Conservation (phyloP, 306 rosid genomes). For the Lotus japonicus region DNA sequence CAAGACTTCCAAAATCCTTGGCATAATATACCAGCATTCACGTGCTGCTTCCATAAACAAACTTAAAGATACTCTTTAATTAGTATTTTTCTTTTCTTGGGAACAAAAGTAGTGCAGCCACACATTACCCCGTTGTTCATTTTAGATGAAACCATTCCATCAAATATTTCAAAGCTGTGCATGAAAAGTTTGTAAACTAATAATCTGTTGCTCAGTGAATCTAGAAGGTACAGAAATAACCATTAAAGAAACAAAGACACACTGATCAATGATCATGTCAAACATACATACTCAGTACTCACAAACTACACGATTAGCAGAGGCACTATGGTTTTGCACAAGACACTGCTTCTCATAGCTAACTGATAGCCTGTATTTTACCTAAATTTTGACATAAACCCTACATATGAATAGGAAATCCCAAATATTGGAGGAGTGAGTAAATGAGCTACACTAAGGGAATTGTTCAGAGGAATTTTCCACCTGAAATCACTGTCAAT, state of each 20-base stretch:
- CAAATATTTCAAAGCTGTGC: not conserved
- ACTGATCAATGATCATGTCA: not conserved
- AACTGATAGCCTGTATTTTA: not conserved
- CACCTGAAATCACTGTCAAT: conserved; percentile 7
- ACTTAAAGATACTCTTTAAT: not conserved
- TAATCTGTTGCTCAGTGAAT: not conserved
- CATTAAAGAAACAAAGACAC: not conserved
- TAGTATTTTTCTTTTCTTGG: not conserved
- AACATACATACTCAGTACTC: conserved; percentile 4
- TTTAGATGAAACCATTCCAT: too few species aligned
- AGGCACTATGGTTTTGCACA: not conserved
- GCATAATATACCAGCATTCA: conserved; percentile 13
- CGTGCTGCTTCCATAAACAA: not conserved
- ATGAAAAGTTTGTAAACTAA: conserved; percentile 1
- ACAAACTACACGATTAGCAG: conserved; percentile 3
- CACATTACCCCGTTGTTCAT: not conserved
- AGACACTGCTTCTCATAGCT: not conserved
- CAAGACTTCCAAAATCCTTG: not conserved
- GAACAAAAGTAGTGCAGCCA: not conserved
- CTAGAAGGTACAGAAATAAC: conserved; percentile 2
- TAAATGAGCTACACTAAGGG: conserved; percentile 5
- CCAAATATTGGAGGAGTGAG: not conserved
- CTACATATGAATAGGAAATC: not conserved
- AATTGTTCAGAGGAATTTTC: conserved; percentile 8
- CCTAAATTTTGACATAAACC: conserved; percentile 3